A percentile compares a stretch with the other conserved stretches of the same genome.
Conservation (phyloP, 2,329 filamentous ascomycete genomes). For the Pseudopithomyces chartarum region DNA sequence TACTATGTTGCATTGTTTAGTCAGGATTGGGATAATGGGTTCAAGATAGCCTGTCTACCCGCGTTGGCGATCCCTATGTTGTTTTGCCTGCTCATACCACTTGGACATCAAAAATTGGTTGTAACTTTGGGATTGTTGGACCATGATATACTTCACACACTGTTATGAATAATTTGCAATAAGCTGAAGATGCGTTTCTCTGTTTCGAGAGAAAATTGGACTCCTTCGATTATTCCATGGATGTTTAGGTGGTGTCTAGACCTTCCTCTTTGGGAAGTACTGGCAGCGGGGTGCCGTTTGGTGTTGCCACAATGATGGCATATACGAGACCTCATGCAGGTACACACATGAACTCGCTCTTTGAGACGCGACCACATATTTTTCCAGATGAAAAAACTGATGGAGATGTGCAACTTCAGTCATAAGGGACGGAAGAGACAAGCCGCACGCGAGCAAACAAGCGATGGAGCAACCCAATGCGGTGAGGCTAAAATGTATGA, state of each 20-base stretch:
- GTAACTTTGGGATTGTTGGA: too few relatives aligned
- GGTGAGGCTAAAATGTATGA: background rate
- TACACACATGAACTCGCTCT: background rate
- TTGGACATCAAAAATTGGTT: too few relatives aligned
- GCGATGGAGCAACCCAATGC: background rate
- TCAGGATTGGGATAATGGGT: background rate
- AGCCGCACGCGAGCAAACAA: background rate
- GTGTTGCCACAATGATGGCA: background rate
- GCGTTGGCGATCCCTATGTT: background rate
- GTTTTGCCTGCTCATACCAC: background rate
- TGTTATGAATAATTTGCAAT: too few relatives aligned
- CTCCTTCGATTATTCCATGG: background rate
- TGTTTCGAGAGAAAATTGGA: too few relatives aligned
- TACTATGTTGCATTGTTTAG: slow-evolving; percentile 1
- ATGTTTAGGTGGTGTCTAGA: background rate
- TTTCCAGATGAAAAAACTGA: background rate
- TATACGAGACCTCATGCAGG: background rate
- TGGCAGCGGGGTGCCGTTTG: background rate
- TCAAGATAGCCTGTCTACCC: background rate
- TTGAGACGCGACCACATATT: background rate
- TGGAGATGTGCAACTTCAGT: background rate
- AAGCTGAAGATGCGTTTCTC: too few relatives aligned
- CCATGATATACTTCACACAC: too few relatives aligned
- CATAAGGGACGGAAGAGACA: background rate
- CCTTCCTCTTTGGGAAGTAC: slow-evolving; percentile 1